Base-by-base conservation (phyloP, 495 filamentous ascomycete species). In the Annulohypoxylon nitens region DNA sequence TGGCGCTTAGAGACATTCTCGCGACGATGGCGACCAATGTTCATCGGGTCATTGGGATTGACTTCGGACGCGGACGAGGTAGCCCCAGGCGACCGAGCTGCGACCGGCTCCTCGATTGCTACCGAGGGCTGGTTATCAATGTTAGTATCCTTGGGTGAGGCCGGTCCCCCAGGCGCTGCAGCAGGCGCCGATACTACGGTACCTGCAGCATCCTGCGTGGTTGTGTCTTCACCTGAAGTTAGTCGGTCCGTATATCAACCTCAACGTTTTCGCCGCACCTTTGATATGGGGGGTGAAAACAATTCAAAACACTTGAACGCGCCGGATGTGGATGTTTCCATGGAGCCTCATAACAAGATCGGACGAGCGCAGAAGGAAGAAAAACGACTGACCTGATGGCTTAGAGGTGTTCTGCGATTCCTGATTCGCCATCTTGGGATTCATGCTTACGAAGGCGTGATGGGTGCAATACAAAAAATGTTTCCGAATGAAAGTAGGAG, bases 11-110 rank as follows among this genome's bases (percentile, higher is more conserved):
- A 78, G 59, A 83, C 73, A 70, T 85, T 81, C 4, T 77, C 78
- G 16, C 82, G 77, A n/a, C 79, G 79, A 62, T 83, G 83, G 5
- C 80, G 76, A 20, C 78, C 80, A 16, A 85, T 75, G 60, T 80
- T 74, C 63, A 86, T 59, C 8, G 84, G 84, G 67, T 85, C 84
- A 34, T 66, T 39, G 3, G 54, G 54, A 64, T 75, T 71, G 34
- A 62, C 10, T 1, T 53, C 51, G 45, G 68, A 67, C 30, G 75
- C 41, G 14, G 72, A 73, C 34, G 73, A 75, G 25, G 41, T 57
- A 43, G 36, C 74, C 57, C 61, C 55, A 50, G 41, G 37, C 36
- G 43, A 51, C 45, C 67, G 37, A 47, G 47, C 41, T n/a, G 41
- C 41, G 20, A 36, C 41, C 14, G 50, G 43, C 54, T 71, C 62